Percentiles rank a stretch among this genome's conserved stretches.
Evolutionary conservation across 768 basidiomycete species (phyloP).

Genomic region (Leccinum obscurum): DNA sequence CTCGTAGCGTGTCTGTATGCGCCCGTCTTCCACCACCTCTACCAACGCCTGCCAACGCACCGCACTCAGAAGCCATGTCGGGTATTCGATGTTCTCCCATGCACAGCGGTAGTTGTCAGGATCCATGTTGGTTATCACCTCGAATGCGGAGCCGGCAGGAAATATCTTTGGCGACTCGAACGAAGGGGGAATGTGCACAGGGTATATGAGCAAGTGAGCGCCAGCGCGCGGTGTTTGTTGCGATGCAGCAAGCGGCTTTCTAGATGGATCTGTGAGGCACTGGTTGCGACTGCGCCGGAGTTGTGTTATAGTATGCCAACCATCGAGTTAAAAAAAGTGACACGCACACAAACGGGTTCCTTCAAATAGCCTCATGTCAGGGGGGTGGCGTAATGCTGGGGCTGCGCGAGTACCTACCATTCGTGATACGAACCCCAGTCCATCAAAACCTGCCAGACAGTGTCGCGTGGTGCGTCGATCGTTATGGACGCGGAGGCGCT

Average conservation of each 20-base stretch:
- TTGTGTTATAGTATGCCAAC: background rate
- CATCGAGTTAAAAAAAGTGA: background rate
- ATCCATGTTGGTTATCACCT: constrained; percentile 51
- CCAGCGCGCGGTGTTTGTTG: constrained; percentile 55
- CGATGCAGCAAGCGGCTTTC: constrained; percentile 36
- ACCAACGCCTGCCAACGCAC: constrained; percentile 66
- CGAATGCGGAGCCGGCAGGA: constrained; percentile 42
- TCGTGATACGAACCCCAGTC: constrained; percentile 62
- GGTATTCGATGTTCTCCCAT: constrained; percentile 48
- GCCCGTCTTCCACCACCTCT: constrained; percentile 44
- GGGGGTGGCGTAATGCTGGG: background rate
- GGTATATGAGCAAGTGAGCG: constrained; percentile 44
- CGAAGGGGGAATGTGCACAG: constrained; percentile 62
- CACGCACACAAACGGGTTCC: constrained; percentile 65
- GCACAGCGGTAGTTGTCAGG: constrained; percentile 53
- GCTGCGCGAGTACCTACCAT: constrained; percentile 45
- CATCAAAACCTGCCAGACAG: constrained; percentile 60
- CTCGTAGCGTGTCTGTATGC: constrained; percentile 59
- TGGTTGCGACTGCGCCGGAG: constrained; percentile 46
- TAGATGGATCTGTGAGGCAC: constrained; percentile 43
- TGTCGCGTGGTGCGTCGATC: constrained; percentile 62
- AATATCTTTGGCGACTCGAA: constrained; percentile 39
- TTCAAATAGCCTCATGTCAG: constrained; percentile 25
- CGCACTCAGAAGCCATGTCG: constrained; percentile 48
- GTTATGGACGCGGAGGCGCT: constrained; percentile 43